Base-by-base conservation (phyloP, 140 eudicot species). In the Ambrosia hybrid region DNA sequence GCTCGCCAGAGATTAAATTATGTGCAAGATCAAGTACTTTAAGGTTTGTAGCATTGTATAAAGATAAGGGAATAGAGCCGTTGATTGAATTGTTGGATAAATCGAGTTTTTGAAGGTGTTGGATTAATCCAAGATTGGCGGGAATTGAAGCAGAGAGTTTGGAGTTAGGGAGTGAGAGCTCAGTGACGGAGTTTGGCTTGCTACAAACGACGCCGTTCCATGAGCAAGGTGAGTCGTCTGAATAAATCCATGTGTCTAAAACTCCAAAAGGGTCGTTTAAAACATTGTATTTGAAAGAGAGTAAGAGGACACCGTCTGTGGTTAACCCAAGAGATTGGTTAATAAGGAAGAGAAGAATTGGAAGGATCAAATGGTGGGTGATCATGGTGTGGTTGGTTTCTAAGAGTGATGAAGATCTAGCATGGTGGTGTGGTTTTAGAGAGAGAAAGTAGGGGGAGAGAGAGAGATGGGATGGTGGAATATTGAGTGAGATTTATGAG, bases 71-170 rank as follows among this genome's bases (percentile, higher is more conserved):
- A 6, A 94, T 73, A 0, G 99, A 86, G 48, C 99, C 99, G 36
- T 94, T 90, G 26, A 94, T 80, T 37, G 95, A 88, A 78, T 94
- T 94, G 73, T 81, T 84, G 13, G 99, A 91, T 56, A 94, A 81
- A 63, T 91, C 85, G 2, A 94, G 87, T 5, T 39, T 75, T 5
- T 51, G 71, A 1, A 94, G 88, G 72, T 80, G 75, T 8, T 82
- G 82, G 46, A 91, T 77, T 68, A 85, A 76, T 9, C 97, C 97
- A 34, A 94, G 85, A 62, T 86, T 83, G 46, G 92, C 76, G 43
- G 99, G 88, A 57, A 94, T 78, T 0, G 90, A 80, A 12, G 92
- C 99, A 1, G 59, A 57, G 57, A 90, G 94, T 72, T 77, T 74
- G 10, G 85, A 79, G 26, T 76, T 75, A 2, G 99, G 97, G 1